Evolutionary conservation across 345 rosid genomes (phyloP).

Genomic region (Aquilaria sinensis): DNA sequence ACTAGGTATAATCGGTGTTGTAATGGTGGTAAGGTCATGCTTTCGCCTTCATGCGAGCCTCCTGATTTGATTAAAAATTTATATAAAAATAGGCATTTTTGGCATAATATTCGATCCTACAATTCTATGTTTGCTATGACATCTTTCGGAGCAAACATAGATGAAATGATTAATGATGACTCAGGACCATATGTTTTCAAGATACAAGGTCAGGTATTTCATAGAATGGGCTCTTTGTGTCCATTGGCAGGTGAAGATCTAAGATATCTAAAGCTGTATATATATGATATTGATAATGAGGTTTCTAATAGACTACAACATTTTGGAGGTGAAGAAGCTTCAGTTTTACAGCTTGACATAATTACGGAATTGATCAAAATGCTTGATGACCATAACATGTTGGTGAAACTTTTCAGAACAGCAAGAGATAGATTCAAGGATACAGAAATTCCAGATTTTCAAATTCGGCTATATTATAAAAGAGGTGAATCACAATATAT

Average conservation of each 20-base stretch:
- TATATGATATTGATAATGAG: neutral
- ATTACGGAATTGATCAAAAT: neutral
- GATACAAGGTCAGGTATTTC: neutral
- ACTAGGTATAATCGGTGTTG: too few species aligned
- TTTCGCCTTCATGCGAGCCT: too few species aligned
- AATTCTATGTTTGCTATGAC: too few species aligned
- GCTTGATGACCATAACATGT: neutral
- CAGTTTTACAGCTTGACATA: neutral
- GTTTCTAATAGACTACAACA: neutral
- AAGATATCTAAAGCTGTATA: slow-evolving; percentile 3
- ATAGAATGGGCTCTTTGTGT: neutral
- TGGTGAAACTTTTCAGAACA: too few species aligned
- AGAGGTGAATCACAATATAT: neutral
- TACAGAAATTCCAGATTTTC: neutral
- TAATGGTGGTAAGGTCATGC: too few species aligned
- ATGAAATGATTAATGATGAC: too few species aligned
- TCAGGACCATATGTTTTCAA: neutral
- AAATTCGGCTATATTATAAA: neutral
- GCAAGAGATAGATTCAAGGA: neutral
- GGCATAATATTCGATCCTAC: too few species aligned
- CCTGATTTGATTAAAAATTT: too few species aligned
- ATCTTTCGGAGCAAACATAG: too few species aligned
- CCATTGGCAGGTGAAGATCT: neutral
- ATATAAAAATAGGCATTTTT: too few species aligned
- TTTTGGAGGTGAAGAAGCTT: too few species aligned